Conservation (phyloP, 148 eudicot species). For the Spergularia marina region DNA sequence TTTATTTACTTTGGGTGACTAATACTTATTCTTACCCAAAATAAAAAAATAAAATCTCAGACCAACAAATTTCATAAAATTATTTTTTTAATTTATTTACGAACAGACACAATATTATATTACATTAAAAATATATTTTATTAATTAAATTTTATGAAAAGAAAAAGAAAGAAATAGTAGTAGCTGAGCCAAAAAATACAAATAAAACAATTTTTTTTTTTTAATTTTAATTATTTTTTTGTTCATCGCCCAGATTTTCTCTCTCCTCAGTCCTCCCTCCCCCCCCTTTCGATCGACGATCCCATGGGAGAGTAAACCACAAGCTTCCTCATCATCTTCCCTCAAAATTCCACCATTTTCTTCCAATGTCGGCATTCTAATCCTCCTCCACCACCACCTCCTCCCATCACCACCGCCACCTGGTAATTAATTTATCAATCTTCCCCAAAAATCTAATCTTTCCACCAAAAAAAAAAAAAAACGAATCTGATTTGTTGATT, state of each 20-base stretch:
- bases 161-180: too few relatives aligned
- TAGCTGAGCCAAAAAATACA: neutral
- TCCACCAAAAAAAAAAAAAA: neutral
- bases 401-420: too few relatives aligned
- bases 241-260: neutral
- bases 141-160: too few relatives aligned
- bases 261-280: neutral
- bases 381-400: neutral
- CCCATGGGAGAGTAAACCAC: conserved; percentile 23
- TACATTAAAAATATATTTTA: too few relatives aligned
- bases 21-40: neutral
- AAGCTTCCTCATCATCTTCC: neutral
- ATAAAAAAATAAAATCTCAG: too few relatives aligned
- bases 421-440: too few relatives aligned
- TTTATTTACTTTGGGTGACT: neutral
- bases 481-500: neutral
- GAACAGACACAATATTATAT: too few relatives aligned
- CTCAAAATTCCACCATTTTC: neutral
- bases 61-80: too few relatives aligned
- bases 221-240: neutral
- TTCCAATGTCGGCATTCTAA: neutral
- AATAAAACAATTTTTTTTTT: neutral
- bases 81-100: too few relatives aligned
- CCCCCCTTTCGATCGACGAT: conserved; percentile 15
- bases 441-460: neutral